Evolutionary conservation across 1,284 basidiomycete species (phyloP).

Genomic region (Cutaneotrichosporon sp.): DNA sequence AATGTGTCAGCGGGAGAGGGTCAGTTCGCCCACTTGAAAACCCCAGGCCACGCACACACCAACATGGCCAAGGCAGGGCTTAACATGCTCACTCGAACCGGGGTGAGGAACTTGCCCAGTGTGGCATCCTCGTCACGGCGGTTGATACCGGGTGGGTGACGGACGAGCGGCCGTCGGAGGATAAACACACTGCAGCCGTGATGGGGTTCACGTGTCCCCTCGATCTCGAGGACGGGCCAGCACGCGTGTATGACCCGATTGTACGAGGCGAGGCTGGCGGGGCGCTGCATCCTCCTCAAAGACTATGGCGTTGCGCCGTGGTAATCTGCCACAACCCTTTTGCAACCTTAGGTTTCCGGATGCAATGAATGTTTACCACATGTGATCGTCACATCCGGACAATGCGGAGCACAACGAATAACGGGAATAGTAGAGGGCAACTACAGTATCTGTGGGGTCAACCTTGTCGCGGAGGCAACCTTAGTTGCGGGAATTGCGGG

Average conservation of each 20-base stretch:
- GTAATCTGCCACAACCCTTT: neutral
- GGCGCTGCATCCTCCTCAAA: neutral
- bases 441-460: too few relatives aligned
- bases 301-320: neutral
- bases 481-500: too few relatives aligned
- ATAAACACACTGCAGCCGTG: neutral
- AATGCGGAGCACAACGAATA: too few relatives aligned
- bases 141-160: slow-evolving; percentile 7
- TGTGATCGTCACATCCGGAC: too few relatives aligned
- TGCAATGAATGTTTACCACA: too few relatives aligned
- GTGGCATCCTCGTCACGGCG: neutral
- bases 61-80: slow-evolving; percentile 8
- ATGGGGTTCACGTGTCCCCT: slow-evolving; percentile 5
- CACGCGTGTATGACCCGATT: slow-evolving; percentile 2
- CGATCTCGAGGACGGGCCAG: slow-evolving; percentile 8
- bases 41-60: slow-evolving; percentile 3
- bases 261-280: slow-evolving; percentile 3
- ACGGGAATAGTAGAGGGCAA: too few relatives aligned
- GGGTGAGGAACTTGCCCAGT: neutral
- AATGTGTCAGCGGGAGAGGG: slow-evolving; percentile 8
- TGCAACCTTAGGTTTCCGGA: too few relatives aligned
- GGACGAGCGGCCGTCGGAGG: slow-evolving; percentile 9
- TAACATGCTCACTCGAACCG: slow-evolving; percentile 7
- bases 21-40: slow-evolving; percentile 3
- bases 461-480: too few relatives aligned